Evolutionary conservation across 148 eudicot genomes (phyloP), one percentile per base, ranked within the genome.

Genomic region (Rhododendron kiyosumense): DNA sequence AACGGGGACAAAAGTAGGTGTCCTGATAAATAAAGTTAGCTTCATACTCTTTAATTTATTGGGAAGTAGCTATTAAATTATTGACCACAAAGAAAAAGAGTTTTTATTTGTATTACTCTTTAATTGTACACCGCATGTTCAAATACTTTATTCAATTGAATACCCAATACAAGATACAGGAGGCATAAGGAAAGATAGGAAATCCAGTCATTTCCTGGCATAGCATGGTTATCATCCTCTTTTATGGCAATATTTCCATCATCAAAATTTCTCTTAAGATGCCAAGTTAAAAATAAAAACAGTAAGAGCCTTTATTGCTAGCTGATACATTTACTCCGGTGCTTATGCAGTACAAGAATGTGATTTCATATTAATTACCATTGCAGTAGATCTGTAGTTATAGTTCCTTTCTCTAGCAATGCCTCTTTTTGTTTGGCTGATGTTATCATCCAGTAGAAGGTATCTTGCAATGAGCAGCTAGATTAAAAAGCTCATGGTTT

Each of bases 261-360:
- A 45, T 18, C n/a, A 75, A 36, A 74, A 74, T 36, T 74, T 74
- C 26, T 36, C 48, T 0, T 75, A 36, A 32, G 79, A 75, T 36
- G 18, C 45, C 41, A 36, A 75, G 22, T 32, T 7, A 18, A 75
- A 75, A 32, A 2, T 30, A 13, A 28, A 69, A 69, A 15, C 75
- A 34, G 13, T 74, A 14, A 15, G 78, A 13, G 43, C 45, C 41
- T 74, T 34, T 74, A 63, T 63, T 7, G 11, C 8, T 24, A 63
- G 78, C 38, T 75, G 24, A 36, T 32, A 41, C 24, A 20, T 36
- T 36, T 9, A 76, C 79, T 41, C n/a, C 7, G n/a, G n/a, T 78
- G 81, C 52, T 43, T 78, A n/a, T 78, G 81, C 34, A 78, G 2
- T 45, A 78, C 54, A 78, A 78, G 81, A 78, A 45, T 45, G 54